These are phyloP conservation scores for Erysimum cheiri DNA, from an alignment of 441 rosid genomes.

Conservation along the genomic window DNA sequence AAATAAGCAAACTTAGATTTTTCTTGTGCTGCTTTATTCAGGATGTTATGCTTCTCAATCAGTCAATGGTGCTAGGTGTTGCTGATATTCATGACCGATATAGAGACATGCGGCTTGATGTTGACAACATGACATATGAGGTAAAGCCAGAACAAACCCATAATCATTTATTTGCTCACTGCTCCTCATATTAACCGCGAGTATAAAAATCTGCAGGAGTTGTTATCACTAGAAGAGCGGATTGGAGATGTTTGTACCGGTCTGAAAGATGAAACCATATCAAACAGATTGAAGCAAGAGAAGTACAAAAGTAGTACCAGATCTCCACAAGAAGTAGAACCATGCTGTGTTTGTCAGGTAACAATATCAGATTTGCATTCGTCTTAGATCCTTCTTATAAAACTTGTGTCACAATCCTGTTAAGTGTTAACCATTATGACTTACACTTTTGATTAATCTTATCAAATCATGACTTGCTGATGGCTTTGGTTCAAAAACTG, in stretches of 20 bases:
- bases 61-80: conserved; percentile 61
- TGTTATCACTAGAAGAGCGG: conserved; percentile 86
- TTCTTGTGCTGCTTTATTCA: conserved; percentile 35
- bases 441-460: neutral
- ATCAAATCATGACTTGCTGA: too few species aligned
- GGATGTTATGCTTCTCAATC: conserved; percentile 91
- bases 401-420: conserved; percentile 7
- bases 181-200: neutral
- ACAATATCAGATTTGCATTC: conserved; percentile 8
- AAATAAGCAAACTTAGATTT: neutral
- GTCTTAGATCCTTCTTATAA: neutral
- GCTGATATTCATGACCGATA: conserved; percentile 80
- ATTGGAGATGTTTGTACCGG: conserved; percentile 94
- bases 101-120: conserved; percentile 96
- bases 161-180: neutral
- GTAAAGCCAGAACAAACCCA: conserved; percentile 45
- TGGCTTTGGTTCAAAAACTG: conserved; percentile 6
- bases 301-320: conserved; percentile 41
- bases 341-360: conserved; percentile 94
- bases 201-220: conserved; percentile 56
- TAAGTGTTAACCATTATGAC: neutral
- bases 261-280: conserved; percentile 69
- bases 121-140: conserved; percentile 97
- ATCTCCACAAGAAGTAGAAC: conserved; percentile 62
- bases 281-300: conserved; percentile 51